These are phyloP conservation scores for Boletus coccyginus DNA, from an alignment of 768 basidiomycete species.

Conservation along the genomic window DNA sequence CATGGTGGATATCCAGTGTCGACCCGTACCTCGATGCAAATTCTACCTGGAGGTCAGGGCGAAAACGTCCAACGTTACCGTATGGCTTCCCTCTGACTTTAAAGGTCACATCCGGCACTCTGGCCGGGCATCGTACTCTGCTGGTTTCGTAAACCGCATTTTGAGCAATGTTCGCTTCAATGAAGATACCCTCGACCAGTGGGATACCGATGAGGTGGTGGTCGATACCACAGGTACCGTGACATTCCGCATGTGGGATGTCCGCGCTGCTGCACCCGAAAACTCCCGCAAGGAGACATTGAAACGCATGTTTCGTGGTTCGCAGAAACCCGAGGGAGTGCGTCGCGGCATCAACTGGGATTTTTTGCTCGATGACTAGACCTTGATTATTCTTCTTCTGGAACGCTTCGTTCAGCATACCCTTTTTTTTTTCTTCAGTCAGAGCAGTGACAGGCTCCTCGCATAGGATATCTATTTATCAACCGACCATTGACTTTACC, in stretches of 20 bases:
- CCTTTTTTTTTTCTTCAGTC: neutral
- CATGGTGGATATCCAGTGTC: constrained; percentile 43
- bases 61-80: constrained; percentile 63
- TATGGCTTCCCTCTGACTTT: constrained; percentile 82
- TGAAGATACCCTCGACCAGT: constrained; percentile 33
- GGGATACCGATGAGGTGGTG: constrained; percentile 59
- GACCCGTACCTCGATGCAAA: constrained; percentile 48
- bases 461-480: constrained; percentile 22
- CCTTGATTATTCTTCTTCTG: neutral
- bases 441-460: constrained; percentile 9
- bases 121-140: constrained; percentile 56
- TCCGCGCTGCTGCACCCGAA: constrained; percentile 62
- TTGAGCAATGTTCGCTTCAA: constrained; percentile 51
- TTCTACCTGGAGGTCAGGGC: constrained; percentile 67
- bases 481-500: neutral
- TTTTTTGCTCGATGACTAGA: constrained; percentile 69
- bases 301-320: constrained; percentile 61
- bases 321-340: constrained; percentile 49
- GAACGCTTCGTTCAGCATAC: constrained; percentile 14
- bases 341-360: constrained; percentile 65
- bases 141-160: constrained; percentile 73
- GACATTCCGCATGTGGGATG: constrained; percentile 79
- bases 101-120: constrained; percentile 60
- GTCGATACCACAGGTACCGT: constrained; percentile 60
- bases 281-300: constrained; percentile 57